These are phyloP conservation scores for Lentinula edodes DNA, from an alignment of 768 basidiomycete genomes.

Conservation along the genomic window DNA sequence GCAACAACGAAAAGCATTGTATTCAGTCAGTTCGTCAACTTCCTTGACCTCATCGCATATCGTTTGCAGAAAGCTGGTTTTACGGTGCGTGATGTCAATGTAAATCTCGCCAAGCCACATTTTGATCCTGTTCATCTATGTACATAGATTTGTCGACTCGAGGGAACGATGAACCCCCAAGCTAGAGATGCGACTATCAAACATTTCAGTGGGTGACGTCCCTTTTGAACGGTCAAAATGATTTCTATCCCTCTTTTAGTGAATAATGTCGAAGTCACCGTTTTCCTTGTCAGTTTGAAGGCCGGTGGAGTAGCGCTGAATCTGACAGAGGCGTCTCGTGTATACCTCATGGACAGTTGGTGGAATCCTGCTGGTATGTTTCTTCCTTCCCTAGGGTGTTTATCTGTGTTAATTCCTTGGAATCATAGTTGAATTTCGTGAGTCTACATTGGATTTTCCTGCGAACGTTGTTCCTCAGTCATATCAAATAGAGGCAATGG, in stretches of 20 bases:
- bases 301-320: slow-evolving; percentile 94
- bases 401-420: background rate
- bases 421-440: slow-evolving; percentile 69
- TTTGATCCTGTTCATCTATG: background rate
- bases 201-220: slow-evolving; percentile 69
- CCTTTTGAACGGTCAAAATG: background rate
- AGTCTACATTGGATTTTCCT: slow-evolving; percentile 22
- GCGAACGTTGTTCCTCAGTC: background rate
- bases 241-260: slow-evolving; percentile 39
- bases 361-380: slow-evolving; percentile 89
- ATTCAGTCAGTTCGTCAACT: slow-evolving; percentile 93
- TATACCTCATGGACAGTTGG: slow-evolving; percentile 97
- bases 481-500: slow-evolving; percentile 76
- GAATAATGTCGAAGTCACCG: slow-evolving; percentile 89
- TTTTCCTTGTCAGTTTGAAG: slow-evolving; percentile 96
- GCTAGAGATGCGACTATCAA: slow-evolving; percentile 93
- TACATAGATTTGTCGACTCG: slow-evolving; percentile 79
- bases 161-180: slow-evolving; percentile 96
- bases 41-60: slow-evolving; percentile 90
- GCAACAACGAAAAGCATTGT: slow-evolving; percentile 94
- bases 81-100: slow-evolving; percentile 43
- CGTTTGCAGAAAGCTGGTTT: slow-evolving; percentile 91
- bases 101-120: background rate
- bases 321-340: slow-evolving; percentile 85
- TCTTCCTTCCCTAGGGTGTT: background rate